These are phyloP conservation scores for Spathaspora arborariae DNA, from an alignment of 805 yeast genomes.

Conservation along the genomic window DNA sequence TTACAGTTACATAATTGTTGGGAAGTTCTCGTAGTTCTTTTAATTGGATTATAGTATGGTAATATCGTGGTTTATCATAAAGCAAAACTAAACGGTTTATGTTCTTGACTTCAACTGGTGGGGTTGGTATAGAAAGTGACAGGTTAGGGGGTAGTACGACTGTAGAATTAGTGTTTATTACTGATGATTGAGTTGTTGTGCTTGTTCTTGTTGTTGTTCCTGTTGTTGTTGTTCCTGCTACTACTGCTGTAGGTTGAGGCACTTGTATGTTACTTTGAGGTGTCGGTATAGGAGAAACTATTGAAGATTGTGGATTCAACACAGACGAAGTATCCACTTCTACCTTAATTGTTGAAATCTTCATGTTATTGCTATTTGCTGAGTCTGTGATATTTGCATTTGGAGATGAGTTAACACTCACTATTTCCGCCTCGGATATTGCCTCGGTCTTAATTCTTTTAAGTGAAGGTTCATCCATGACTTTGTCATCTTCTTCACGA, in stretches of 20 bases:
- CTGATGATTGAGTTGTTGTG: not conserved
- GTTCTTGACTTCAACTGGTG: slow-evolving; percentile 1
- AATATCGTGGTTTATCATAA: slow-evolving; percentile 26
- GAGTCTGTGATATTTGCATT: not conserved
- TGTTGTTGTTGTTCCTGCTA: too few species aligned
- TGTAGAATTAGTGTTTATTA: not conserved
- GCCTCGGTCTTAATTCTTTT: not conserved
- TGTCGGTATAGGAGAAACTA: not conserved
- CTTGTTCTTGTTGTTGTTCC: too few species aligned
- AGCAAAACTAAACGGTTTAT: slow-evolving; percentile 13
- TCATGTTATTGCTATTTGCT: not conserved
- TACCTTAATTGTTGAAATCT: not conserved
- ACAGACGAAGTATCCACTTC: not conserved
- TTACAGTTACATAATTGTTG: slow-evolving; percentile 15
- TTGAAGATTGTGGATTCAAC: not conserved
- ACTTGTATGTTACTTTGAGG: not conserved
- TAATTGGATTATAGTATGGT: slow-evolving; percentile 24
- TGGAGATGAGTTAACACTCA: not conserved
- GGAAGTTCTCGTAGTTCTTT: slow-evolving; percentile 18
- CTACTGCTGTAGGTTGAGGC: too few species aligned
- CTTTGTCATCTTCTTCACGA: not conserved
- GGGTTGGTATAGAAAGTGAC: not conserved
- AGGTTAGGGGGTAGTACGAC: not conserved
- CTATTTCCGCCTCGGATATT: not conserved
- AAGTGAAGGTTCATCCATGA: not conserved